Base-by-base conservation (phyloP, 805 yeast genomes). In the Barnettozyma sp. region DNA sequence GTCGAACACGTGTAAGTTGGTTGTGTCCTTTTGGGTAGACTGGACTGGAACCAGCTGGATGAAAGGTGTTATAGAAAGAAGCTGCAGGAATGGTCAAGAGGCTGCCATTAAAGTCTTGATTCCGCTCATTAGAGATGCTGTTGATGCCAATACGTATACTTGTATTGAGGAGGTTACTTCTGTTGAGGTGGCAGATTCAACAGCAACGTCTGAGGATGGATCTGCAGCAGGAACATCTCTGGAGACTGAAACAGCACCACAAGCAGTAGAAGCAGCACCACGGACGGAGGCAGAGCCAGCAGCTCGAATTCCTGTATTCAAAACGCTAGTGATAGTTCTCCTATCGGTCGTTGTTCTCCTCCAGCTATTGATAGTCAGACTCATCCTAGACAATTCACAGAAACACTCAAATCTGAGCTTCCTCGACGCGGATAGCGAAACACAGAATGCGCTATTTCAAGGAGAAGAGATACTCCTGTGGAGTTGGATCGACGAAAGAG, bases 31-130 rank as follows among this genome's bases (percentile, higher is more conserved):
- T 55, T 73, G 75, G 63, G 71, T 90, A 26, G 80, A 82, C 30
- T 92, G 98, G 98, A 74, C 82, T 0, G 95, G 92, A 3, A 71
- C 81, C 35, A 82, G 95, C 41, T 92, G 97, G 97, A 74, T 92
- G 50, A 88, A 86, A 55, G 71, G 82, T 11, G 78, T 94, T 36
- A 82, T 92, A 43, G 97, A 92, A 54, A 80, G 78, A 43, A 88
- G 88, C 38, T 79, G 95, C 11, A 62, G 68, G 30, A 74, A 78
- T 22, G 98, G 98, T 0, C 97, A 87, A 56, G 64, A 68, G 30
- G 69, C 73, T 5, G 78, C 78, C 4, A 72, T 82, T 10, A 67
- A 65, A 33, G 71, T 66, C 9, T 58, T 82, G 36, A 37, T 58
- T 1, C 44, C 48, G 11, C 35, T 57, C 5, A 19, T 64, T 5